phyloP scores from a whole-genome alignment of 1,139 yeast species.

The Scheffersomyces lignicola region DNA sequence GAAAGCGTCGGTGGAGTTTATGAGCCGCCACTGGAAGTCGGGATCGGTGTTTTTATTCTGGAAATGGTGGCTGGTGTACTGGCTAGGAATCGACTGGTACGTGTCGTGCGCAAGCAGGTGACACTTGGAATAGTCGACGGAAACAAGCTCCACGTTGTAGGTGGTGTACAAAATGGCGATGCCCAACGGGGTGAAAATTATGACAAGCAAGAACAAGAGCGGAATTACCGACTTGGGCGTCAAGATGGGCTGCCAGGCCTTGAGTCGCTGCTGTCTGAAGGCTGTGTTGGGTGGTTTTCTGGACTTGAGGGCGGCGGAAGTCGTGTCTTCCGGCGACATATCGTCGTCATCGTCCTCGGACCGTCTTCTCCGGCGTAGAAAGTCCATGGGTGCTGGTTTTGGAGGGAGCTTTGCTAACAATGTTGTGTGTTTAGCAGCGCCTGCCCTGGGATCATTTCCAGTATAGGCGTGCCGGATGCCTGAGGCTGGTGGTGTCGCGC shows the following conservation, averaged over 20 bases:
- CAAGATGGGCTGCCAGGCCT: conserved; percentile 82
- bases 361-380: conserved; percentile 36
- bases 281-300: conserved; percentile 79
- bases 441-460: too few species aligned
- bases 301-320: conserved; percentile 42
- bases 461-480: too few species aligned
- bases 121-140: conserved; percentile 63
- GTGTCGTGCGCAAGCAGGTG: conserved; percentile 25
- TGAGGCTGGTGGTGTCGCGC: too few species aligned
- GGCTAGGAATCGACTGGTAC: conserved; percentile 49
- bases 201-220: conserved; percentile 55
- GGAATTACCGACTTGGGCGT: conserved; percentile 80
- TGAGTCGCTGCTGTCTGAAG: conserved; percentile 69
- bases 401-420: too few species aligned
- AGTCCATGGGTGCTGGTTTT: conserved; percentile 39
- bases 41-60: conserved; percentile 39
- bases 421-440: too few species aligned
- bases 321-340: conserved; percentile 20
- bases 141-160: conserved; percentile 57
- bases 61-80: conserved; percentile 57
- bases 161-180: conserved; percentile 63
- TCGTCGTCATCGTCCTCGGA: conserved; percentile 24
- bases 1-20: conserved; percentile 29
- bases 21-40: conserved; percentile 56
- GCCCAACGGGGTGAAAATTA: conserved; percentile 76